Percentiles rank a stretch among this genome's conserved stretches.
phyloP scores from a whole-genome alignment of 768 basidiomycete genomes.

The Termitomyces eurrhizus region DNA sequence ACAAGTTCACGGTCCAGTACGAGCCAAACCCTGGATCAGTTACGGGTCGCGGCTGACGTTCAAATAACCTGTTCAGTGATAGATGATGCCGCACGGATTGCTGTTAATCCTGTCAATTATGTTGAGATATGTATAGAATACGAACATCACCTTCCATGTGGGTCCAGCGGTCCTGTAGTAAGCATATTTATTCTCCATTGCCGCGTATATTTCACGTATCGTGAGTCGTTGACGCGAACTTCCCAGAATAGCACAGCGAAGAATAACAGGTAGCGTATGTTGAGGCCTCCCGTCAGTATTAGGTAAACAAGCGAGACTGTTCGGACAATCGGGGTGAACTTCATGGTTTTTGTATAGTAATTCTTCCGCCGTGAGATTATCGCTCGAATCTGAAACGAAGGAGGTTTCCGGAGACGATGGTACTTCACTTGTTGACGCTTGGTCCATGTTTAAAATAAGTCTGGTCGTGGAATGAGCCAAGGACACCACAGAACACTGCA shows the following conservation, averaged over 20 bases:
- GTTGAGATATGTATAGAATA: not conserved
- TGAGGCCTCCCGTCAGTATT: constrained; percentile 78
- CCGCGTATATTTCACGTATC: constrained; percentile 81
- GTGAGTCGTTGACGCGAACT: constrained; percentile 72
- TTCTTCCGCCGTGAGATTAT: constrained; percentile 24
- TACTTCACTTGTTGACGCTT: constrained; percentile 25
- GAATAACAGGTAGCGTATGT: constrained; percentile 80
- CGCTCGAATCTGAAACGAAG: constrained; percentile 28
- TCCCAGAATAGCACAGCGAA: constrained; percentile 81
- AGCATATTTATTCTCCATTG: constrained; percentile 82
- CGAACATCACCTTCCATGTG: constrained; percentile 71
- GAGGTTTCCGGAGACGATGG: constrained; percentile 26
- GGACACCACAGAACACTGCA: constrained; percentile 12
- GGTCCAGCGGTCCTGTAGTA: constrained; percentile 79
- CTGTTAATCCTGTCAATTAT: constrained; percentile 32
- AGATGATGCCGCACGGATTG: constrained; percentile 88
- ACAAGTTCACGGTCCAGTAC: constrained; percentile 86
- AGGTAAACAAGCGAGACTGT: constrained; percentile 72
- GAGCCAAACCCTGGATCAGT: constrained; percentile 86
- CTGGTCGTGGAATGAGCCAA: constrained; percentile 17
- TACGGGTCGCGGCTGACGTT: constrained; percentile 76
- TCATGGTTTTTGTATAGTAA: constrained; percentile 36
- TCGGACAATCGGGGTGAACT: constrained; percentile 74
- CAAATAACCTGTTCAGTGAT: constrained; percentile 78
- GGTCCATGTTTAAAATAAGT: constrained; percentile 24